phyloP scores from a whole-genome alignment of 768 basidiomycete species.

The Boletus huronensis region DNA sequence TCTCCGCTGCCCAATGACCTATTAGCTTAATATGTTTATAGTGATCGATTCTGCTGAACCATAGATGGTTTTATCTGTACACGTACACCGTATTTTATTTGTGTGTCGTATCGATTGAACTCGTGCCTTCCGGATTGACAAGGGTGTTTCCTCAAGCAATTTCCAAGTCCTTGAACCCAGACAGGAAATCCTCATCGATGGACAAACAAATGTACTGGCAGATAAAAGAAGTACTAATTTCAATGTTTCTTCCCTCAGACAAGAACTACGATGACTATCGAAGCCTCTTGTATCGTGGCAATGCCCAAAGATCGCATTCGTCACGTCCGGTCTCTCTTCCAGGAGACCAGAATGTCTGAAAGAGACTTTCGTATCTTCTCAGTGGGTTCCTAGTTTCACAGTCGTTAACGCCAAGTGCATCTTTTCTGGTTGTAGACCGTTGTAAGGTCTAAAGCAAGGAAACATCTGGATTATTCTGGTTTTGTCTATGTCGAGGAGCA shows the following conservation, averaged over 20 bases:
- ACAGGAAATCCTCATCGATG: neutral
- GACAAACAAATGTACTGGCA: conserved; percentile 4
- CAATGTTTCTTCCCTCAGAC: neutral
- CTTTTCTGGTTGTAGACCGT: neutral
- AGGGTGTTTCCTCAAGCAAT: conserved; percentile 1
- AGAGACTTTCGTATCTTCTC: neutral
- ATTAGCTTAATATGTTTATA: conserved; percentile 16
- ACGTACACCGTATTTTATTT: conserved; percentile 8
- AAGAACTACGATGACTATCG: conserved; percentile 3
- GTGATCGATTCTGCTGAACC: conserved; percentile 45
- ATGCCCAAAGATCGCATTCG: conserved; percentile 11
- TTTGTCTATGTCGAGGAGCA: conserved; percentile 10
- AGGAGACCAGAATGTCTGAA: neutral
- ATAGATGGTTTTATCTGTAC: conserved; percentile 7
- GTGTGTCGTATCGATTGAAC: conserved; percentile 17
- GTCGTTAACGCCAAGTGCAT: neutral
- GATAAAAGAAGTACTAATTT: conserved; percentile 1
- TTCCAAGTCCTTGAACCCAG: neutral
- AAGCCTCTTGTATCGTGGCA: neutral
- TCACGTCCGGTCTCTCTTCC: neutral
- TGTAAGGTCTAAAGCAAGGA: neutral
- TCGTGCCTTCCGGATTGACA: conserved; percentile 1
- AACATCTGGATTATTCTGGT: neutral
- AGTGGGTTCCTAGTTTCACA: conserved; percentile 7
- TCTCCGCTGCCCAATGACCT: neutral